A percentile compares a stretch with the other conserved stretches of the same genome.
Evolutionary conservation across 2,329 filamentous ascomycete genomes (phyloP).

Genomic region (Talaromyces sp.): DNA sequence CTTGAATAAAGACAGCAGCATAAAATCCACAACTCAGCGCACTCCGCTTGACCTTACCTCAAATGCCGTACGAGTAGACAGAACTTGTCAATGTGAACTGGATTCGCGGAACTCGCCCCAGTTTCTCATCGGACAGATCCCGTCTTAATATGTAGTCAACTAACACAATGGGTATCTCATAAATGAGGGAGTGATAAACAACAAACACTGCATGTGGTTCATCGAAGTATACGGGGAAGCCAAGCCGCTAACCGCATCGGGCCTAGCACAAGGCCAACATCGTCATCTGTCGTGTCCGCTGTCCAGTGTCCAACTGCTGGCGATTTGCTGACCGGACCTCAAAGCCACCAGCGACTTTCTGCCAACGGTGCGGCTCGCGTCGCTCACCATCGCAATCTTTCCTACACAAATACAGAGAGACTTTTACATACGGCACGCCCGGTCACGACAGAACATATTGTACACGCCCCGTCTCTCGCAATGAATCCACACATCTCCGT

Average conservation of each 20-base stretch:
- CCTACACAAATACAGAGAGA: not conserved
- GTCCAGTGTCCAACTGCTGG: too few species aligned
- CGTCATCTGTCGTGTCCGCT: not conserved
- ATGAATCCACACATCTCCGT: conserved; percentile 59
- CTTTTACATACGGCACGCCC: not conserved
- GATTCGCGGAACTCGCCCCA: too few species aligned
- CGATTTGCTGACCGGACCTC: not conserved
- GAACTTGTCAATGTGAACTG: too few species aligned
- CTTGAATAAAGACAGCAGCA: not conserved
- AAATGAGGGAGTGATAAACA: too few species aligned
- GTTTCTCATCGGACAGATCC: too few species aligned
- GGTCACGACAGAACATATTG: not conserved
- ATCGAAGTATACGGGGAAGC: not conserved
- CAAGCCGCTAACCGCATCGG: not conserved
- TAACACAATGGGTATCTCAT: too few species aligned
- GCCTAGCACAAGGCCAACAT: not conserved
- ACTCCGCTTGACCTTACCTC: too few species aligned
- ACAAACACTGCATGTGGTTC: too few species aligned
- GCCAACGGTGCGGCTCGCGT: not conserved
- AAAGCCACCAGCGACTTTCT: not conserved
- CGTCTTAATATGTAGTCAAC: too few species aligned
- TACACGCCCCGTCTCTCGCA: not conserved
- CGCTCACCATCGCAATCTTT: not conserved
- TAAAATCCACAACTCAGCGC: not conserved
- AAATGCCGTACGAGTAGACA: too few species aligned